phyloP scores from a whole-genome alignment of 2,329 filamentous ascomycete genomes.

The Hypoxylon sp. region DNA sequence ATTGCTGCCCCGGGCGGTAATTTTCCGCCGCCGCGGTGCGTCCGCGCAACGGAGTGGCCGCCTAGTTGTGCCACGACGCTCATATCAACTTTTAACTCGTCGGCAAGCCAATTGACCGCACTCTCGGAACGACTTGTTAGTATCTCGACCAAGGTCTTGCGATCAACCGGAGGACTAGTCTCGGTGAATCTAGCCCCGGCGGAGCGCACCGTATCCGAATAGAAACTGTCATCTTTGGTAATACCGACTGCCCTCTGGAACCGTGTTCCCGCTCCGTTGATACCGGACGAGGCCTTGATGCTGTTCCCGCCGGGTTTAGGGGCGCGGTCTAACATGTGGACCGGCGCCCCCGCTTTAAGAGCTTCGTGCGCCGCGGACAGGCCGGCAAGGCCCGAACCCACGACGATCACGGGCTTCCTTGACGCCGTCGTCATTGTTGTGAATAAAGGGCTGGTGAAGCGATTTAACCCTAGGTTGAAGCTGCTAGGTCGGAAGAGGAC shows the following conservation, averaged over 20 bases:
- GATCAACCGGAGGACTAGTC: constrained; percentile 51
- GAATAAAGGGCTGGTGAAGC: constrained; percentile 24
- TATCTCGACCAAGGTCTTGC: constrained; percentile 62
- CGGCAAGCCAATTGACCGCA: constrained; percentile 70
- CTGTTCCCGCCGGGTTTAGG: constrained; percentile 74
- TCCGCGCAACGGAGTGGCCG: constrained; percentile 69
- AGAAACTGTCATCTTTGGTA: constrained; percentile 67
- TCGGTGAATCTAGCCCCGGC: constrained; percentile 62
- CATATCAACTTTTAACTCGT: constrained; percentile 71
- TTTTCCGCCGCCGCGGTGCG: constrained; percentile 70
- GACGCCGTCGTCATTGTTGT: constrained; percentile 25
- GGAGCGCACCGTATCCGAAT: constrained; percentile 65
- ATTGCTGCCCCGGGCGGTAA: constrained; percentile 73
- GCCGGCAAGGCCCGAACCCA: constrained; percentile 76
- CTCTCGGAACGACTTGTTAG: constrained; percentile 64
- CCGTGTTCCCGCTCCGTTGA: constrained; percentile 72
- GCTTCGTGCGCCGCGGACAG: constrained; percentile 72
- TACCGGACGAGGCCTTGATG: constrained; percentile 77
- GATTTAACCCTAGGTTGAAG: constrained; percentile 13
- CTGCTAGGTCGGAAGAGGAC: constrained; percentile 40
- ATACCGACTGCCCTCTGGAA: constrained; percentile 64
- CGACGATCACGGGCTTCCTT: constrained; percentile 65
- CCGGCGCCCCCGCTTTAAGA: constrained; percentile 65
- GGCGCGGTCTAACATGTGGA: constrained; percentile 72
- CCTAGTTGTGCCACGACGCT: constrained; percentile 71